Conservation (phyloP, 345 rosid genomes). For the Salix koriyanagi region DNA sequence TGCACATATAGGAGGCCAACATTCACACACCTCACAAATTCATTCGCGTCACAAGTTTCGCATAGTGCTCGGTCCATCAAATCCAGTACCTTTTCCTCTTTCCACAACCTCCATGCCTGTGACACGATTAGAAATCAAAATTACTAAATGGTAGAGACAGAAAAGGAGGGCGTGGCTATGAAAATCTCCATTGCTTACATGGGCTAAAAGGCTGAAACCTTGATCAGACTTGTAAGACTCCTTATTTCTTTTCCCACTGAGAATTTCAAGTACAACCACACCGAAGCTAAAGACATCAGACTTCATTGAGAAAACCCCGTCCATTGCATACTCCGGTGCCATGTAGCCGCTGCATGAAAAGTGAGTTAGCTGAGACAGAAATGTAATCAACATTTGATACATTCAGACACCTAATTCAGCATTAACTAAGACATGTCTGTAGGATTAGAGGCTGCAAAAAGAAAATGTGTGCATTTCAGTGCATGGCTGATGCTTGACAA, state of each 20-base stretch:
- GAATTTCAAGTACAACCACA: neutral
- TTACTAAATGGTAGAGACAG: neutral
- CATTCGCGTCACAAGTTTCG: slow-evolving; percentile 1
- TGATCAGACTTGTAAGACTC: neutral
- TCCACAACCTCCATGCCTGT: slow-evolving; percentile 24
- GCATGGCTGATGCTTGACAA: neutral
- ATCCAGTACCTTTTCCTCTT: slow-evolving; percentile 9
- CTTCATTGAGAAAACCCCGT: neutral
- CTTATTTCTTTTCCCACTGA: neutral
- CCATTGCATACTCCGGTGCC: neutral
- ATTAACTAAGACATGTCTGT: no score
- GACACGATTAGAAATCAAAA: neutral
- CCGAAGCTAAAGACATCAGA: neutral
- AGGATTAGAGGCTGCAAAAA: no score
- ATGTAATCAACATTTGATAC: no score
- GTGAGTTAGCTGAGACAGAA: neutral
- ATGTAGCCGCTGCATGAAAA: neutral
- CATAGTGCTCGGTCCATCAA: slow-evolving; percentile 11
- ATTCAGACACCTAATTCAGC: neutral
- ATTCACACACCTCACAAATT: slow-evolving; percentile 20
- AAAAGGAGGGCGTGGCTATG: neutral
- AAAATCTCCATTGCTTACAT: slow-evolving; percentile 3
- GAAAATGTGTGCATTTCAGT: no score
- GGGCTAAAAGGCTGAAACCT: slow-evolving; percentile 16
- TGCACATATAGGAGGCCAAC: slow-evolving; percentile 31